Base-by-base conservation (phyloP, 2,329 filamentous ascomycete species). In the Tricladium varicosporioides region DNA sequence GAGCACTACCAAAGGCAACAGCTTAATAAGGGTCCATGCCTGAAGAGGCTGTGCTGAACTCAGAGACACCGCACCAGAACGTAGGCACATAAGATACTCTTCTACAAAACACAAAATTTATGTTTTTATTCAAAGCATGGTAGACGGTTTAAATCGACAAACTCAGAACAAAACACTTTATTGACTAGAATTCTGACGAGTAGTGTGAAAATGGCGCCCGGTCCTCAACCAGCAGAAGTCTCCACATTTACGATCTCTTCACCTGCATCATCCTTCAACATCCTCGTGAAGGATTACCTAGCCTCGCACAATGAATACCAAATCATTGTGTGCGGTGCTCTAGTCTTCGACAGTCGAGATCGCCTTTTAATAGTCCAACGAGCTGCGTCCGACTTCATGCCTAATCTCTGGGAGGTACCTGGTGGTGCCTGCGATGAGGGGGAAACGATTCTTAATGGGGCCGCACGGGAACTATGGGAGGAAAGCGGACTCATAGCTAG, bases 301-400 rank as follows among this genome's bases (percentile, higher is more conserved):
- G 46, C 16, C 31, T 49, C 51, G 16, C 51, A 59, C 50, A 47
- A 33, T 16, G 27, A 18, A 50, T 46, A 56, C 33, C 44, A 56
- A n/a, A 13, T 4, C 49, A 51, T 56, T 46, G 57, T 53, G 22
- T 73, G 74, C 1, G 80, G 80, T 7, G 73, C 73, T 19, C 67
- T 63, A 36, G 85, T 75, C 53, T 77, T 79, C 19, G 69, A 69
- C 47, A 80, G 74, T 50, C 85, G 82, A 50, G 85, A 85, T 83
- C 83, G 85, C 65, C 77, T 80, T 32, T 53, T 59, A 46, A 50
- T 59, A 45, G 15, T 59, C 33, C 57, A 59, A 46, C 57, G 57
- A 36, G 36, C 57, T 2, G 16, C 53, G 15, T 49, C 19, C 19
- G 57, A 59, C 45, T 56, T 27, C 48, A 18, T 56, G 49, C 57